A percentile compares a stretch with the other conserved stretches of the same genome.
Conservation (phyloP, 2,329 filamentous ascomycete species). For the Byssochlamys sp. region DNA sequence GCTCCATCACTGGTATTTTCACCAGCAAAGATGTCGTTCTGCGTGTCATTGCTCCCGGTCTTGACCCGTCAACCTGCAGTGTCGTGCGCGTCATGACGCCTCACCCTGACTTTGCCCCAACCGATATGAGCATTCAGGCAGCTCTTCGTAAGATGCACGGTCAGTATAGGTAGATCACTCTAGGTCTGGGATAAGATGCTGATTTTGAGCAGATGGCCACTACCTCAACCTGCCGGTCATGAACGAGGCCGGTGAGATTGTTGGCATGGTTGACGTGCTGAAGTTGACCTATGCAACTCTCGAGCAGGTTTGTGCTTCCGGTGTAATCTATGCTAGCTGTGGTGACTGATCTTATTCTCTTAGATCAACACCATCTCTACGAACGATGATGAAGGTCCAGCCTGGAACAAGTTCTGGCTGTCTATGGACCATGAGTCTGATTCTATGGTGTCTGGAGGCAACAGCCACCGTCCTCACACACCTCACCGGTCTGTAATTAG, state of each 20-base stretch:
- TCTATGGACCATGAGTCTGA: constrained; percentile 91
- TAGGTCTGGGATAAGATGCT: constrained; percentile 1
- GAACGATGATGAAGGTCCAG: constrained; percentile 81
- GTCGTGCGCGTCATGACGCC: constrained; percentile 98
- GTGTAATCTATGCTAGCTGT: not conserved
- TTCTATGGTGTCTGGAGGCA: constrained; percentile 89
- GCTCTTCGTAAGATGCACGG: constrained; percentile 98
- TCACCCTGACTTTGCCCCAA: constrained; percentile 93
- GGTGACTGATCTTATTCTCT: constrained; percentile 1
- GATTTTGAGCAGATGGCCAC: constrained; percentile 63
- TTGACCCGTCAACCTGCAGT: constrained; percentile 90
- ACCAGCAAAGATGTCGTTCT: constrained; percentile 98
- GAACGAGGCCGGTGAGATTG: constrained; percentile 93
- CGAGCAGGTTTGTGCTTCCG: constrained; percentile 58
- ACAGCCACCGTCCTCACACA: constrained; percentile 62
- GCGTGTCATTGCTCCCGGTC: constrained; percentile 89
- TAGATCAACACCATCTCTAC: constrained; percentile 83
- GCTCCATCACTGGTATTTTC: constrained; percentile 96
- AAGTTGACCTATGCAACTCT: constrained; percentile 96
- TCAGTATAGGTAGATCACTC: constrained; percentile 39
- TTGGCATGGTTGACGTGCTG: constrained; percentile 97
- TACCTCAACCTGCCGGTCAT: constrained; percentile 97
- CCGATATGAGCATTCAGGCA: constrained; percentile 98
- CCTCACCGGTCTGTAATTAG: constrained; percentile 70
- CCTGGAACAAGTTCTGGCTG: constrained; percentile 99